Evolutionary conservation across 176 grass and related monocot species (phyloP).

Genomic region (Ensete ventricosum): DNA sequence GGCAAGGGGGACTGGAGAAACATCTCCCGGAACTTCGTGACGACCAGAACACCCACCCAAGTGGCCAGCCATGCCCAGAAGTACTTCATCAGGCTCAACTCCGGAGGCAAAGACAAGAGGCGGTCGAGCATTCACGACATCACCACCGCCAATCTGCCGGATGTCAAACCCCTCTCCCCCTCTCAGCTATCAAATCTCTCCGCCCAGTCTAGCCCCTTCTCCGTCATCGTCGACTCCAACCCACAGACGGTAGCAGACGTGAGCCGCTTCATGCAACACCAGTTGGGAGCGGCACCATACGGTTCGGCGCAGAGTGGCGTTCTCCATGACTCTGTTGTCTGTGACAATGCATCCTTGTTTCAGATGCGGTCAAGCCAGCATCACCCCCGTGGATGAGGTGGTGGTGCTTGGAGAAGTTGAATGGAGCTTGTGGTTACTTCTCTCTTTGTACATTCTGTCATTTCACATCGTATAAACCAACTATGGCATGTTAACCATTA

Average conservation of each 20-base stretch:
- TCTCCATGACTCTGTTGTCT: too few species aligned
- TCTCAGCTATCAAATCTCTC: background rate
- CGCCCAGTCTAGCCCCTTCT: background rate
- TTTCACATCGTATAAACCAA: too few species aligned
- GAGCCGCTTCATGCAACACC: too few species aligned
- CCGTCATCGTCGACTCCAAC: background rate
- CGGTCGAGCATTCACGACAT: constrained; percentile 8
- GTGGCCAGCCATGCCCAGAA: constrained; percentile 10
- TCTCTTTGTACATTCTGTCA: too few species aligned
- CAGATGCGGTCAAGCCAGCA: too few species aligned
- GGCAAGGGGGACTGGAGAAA: constrained; percentile 11
- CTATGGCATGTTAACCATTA: too few species aligned
- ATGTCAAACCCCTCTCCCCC: background rate
- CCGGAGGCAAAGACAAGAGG: constrained; percentile 2
- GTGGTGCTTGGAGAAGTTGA: too few species aligned
- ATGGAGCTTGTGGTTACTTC: too few species aligned
- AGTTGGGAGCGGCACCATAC: too few species aligned
- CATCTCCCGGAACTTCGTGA: background rate
- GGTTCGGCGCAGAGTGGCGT: too few species aligned
- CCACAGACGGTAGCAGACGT: background rate
- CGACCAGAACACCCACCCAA: constrained; percentile 4
- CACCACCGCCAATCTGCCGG: background rate
- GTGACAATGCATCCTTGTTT: too few species aligned
- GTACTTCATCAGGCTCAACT: constrained; percentile 9
- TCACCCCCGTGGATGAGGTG: too few species aligned